Percentiles rank a stretch among this genome's conserved stretches.
Evolutionary conservation across 345 rosid genomes (phyloP).

Genomic region (Rhizophora apiculata): DNA sequence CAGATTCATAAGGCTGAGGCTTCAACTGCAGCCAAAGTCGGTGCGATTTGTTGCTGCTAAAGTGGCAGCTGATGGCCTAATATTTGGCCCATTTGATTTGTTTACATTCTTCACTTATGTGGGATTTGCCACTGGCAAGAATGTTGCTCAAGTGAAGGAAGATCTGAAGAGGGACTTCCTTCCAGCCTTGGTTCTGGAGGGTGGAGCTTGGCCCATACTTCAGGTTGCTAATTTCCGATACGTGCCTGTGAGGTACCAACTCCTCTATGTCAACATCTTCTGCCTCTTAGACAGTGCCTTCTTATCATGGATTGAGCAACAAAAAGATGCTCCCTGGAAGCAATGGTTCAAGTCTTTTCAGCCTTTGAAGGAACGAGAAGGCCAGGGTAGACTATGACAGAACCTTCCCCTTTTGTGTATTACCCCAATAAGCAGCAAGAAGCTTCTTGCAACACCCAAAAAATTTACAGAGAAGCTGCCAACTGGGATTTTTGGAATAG

Average conservation of each 20-base stretch:
- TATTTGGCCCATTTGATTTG: constrained; percentile 84
- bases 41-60: constrained; percentile 67
- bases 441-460: constrained; percentile 13
- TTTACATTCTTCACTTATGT: constrained; percentile 79
- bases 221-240: constrained; percentile 85
- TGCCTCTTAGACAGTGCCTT: constrained; percentile 88
- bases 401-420: background rate
- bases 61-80: constrained; percentile 86
- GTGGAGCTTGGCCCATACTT: constrained; percentile 79
- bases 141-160: constrained; percentile 62
- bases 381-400: constrained; percentile 41
- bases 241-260: constrained; percentile 80
- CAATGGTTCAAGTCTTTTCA: constrained; percentile 59
- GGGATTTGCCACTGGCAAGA: constrained; percentile 81
- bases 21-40: constrained; percentile 63
- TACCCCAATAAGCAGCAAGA: constrained; percentile 6
- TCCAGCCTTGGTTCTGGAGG: constrained; percentile 84
- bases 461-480: constrained; percentile 4
- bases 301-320: constrained; percentile 88
- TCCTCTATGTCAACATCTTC: constrained; percentile 80
- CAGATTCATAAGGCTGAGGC: constrained; percentile 57
- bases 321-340: constrained; percentile 96
- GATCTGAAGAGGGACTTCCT: constrained; percentile 86
- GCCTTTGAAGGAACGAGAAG: constrained; percentile 53
- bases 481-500: constrained; percentile 11